Evolutionary conservation across 2,329 filamentous ascomycete species (phyloP).

Genomic region (Colletotrichum karsti): DNA sequence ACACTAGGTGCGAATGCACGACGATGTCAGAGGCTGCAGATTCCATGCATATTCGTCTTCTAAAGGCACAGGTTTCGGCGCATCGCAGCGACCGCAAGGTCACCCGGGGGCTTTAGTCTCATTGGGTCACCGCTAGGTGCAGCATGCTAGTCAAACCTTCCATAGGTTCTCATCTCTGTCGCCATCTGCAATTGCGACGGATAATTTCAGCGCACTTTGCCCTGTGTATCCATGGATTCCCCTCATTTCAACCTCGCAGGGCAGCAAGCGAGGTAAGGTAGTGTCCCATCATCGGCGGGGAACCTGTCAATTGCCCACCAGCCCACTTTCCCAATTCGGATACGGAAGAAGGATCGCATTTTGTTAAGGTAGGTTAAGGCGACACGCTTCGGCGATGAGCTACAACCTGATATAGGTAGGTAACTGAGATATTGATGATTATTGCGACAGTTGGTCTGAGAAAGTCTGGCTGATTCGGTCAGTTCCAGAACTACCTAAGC

Average conservation of each 20-base stretch:
- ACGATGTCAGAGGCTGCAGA: constrained; percentile 2
- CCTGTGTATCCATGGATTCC: too few relatives aligned
- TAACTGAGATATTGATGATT: too few relatives aligned
- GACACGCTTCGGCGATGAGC: too few relatives aligned
- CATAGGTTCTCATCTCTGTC: neutral
- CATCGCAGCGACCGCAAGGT: neutral
- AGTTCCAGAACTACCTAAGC: too few relatives aligned
- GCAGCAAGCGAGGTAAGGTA: neutral
- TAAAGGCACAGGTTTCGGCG: neutral
- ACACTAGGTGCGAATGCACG: constrained; percentile 2
- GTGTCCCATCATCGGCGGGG: neutral
- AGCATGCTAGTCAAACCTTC: neutral
- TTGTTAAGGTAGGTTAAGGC: too few relatives aligned
- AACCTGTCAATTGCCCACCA: neutral
- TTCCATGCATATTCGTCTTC: neutral
- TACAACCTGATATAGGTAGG: too few relatives aligned
- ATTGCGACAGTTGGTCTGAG: too few relatives aligned
- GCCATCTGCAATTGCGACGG: neutral
- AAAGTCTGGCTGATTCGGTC: too few relatives aligned
- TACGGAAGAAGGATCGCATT: too few relatives aligned
- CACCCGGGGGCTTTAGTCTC: constrained; percentile 9
- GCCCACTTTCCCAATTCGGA: constrained; percentile 9
- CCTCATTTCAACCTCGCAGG: neutral
- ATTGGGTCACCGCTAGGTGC: constrained; percentile 19
- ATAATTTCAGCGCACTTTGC: neutral